Evolutionary conservation across 768 basidiomycete genomes (phyloP), one percentile per base, ranked within the genome.

Genomic region (Psilocybe sp.): DNA sequence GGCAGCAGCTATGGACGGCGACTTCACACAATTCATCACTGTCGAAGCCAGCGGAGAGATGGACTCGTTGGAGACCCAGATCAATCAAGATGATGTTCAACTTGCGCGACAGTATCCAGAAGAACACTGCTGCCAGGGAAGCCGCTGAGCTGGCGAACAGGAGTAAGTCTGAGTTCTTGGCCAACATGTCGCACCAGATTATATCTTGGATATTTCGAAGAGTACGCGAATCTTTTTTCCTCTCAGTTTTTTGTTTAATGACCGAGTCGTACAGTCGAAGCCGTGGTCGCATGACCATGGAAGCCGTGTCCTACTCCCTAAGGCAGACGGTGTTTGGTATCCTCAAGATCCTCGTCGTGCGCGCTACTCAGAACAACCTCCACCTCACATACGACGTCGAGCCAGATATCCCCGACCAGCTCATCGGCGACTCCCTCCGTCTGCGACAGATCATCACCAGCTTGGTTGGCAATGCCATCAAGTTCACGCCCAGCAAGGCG

Each of bases 281-380:
- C 96, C 36, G n/a, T n/a, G 97, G 97, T 40, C 89, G 96, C 10
- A 99, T 99, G 97, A 98, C 94, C 2, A 97, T 99, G 89, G 97
- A 99, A 70, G 87, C 92, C 23, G 96, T 98, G 14, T 88, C 95
- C 2, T 99, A 96, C 71, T 98, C 95, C 9, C 79, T 98, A 28
- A 88, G 97, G 14, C 87, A 93, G 58, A 96, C 92, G 2, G 92
- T 98, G 38, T 98, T 98, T 61, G 92, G 93, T 23, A 97, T 98
- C 53, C 81, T 98, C 63, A 99, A 99, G 73, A 98, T 95, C 0
- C 81, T 99, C 49, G 95, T 98, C 60, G 94, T 98, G 44, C 94
- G 95, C 40, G 97, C 96, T 2, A 91, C 93, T 0, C 95, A 98
- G 68, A 95, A 94, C 69, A 92, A 95, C 60, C 76, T 99, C 51